These are phyloP conservation scores for Physcomitrium patens DNA, from an alignment of 225 moss, liverwort and hornwort species.

Conservation along the genomic window DNA sequence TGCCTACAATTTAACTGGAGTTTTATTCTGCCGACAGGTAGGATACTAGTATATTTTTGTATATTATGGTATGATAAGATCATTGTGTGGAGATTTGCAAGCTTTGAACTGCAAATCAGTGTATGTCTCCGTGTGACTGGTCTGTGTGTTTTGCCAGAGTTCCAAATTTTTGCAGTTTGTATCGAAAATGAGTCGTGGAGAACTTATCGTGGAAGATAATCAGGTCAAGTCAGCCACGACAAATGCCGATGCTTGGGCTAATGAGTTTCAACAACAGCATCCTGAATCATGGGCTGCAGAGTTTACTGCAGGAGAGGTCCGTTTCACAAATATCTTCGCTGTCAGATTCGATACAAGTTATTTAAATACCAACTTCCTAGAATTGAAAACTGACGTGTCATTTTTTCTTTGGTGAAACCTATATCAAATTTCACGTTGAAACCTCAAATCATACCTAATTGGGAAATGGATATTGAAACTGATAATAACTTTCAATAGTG, in stretches of 20 bases:
- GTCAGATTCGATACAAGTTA: too few relatives aligned
- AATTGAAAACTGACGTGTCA: too few relatives aligned
- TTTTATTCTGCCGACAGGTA: too few relatives aligned
- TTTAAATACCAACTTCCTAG: too few relatives aligned
- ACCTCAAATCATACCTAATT: too few relatives aligned
- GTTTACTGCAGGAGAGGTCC: slow-evolving; percentile 69
- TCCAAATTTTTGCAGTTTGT: slow-evolving; percentile 99
- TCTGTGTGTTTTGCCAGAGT: slow-evolving; percentile 56
- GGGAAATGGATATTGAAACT: too few relatives aligned
- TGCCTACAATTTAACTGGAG: too few relatives aligned
- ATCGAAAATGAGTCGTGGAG: slow-evolving; percentile 99
- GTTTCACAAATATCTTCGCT: background rate
- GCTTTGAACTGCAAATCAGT: slow-evolving; percentile 9
- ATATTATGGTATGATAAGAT: background rate
- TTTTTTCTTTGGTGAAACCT: too few relatives aligned
- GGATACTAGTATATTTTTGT: too few relatives aligned
- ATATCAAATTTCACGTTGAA: too few relatives aligned
- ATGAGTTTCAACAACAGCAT: slow-evolving; percentile 81
- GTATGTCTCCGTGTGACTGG: slow-evolving; percentile 15
- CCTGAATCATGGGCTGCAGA: slow-evolving; percentile 73
- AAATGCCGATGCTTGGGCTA: slow-evolving; percentile 62
- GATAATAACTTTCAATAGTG: background rate
- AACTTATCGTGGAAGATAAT: slow-evolving; percentile 93
- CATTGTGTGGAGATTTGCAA: slow-evolving; percentile 14
- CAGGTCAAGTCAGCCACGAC: slow-evolving; percentile 64